A percentile compares a stretch with the other conserved stretches of the same genome.
Conservation (phyloP, 2,329 filamentous ascomycete genomes). For the Annulohypoxylon truncatum region DNA sequence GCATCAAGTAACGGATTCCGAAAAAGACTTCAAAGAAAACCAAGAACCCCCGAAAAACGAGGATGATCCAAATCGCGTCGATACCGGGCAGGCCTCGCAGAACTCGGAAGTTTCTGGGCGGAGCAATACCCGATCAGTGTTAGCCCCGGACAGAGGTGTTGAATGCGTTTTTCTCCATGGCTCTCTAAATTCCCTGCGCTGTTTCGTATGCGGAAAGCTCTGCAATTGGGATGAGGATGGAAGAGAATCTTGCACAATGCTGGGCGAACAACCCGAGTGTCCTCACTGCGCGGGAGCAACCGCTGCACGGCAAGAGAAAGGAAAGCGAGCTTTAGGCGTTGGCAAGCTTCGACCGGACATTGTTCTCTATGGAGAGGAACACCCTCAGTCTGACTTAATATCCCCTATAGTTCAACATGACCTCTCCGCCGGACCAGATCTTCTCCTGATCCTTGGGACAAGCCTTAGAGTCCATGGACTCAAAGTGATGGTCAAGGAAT, state of each 20-base stretch:
- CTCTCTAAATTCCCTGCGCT: slow-evolving; percentile 72
- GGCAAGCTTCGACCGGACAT: slow-evolving; percentile 78
- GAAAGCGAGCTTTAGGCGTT: slow-evolving; percentile 74
- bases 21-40: slow-evolving; percentile 49
- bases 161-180: slow-evolving; percentile 79
- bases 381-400: slow-evolving; percentile 75
- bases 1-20: slow-evolving; percentile 43
- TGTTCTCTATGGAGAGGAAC: slow-evolving; percentile 79
- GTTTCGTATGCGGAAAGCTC: slow-evolving; percentile 69
- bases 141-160: slow-evolving; percentile 58
- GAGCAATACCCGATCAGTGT: slow-evolving; percentile 34
- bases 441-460: slow-evolving; percentile 77
- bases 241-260: slow-evolving; percentile 67
- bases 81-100: slow-evolving; percentile 39
- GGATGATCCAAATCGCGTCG: slow-evolving; percentile 29
- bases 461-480: slow-evolving; percentile 77
- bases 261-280: slow-evolving; percentile 74
- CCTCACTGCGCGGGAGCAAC: slow-evolving; percentile 73
- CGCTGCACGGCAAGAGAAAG: slow-evolving; percentile 70
- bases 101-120: slow-evolving; percentile 32
- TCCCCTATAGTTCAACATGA: slow-evolving; percentile 76
- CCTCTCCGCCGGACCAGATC: slow-evolving; percentile 71
- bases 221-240: slow-evolving; percentile 70
- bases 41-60: slow-evolving; percentile 35
- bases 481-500: slow-evolving; percentile 76